Conservation (phyloP, 495 filamentous ascomycete species). For the Glonium stellatum region DNA sequence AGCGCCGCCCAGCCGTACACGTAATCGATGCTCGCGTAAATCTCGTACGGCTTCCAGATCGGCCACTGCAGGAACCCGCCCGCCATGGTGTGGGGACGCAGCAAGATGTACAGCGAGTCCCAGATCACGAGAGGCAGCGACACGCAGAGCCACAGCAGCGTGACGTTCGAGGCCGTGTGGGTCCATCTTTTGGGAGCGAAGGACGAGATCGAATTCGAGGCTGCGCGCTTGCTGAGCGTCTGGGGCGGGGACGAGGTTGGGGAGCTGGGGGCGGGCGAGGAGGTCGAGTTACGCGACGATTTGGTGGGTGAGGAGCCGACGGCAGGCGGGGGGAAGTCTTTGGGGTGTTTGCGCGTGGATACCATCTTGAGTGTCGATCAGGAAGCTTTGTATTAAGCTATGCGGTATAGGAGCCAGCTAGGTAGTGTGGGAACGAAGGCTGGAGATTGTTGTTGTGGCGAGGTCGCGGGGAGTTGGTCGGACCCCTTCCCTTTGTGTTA, state of each 20-base stretch:
- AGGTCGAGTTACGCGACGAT: constrained; percentile 15
- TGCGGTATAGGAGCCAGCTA: neutral
- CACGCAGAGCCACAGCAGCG: constrained; percentile 66
- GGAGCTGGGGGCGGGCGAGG: constrained; percentile 21
- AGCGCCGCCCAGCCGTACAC: constrained; percentile 79
- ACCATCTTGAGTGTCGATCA: constrained; percentile 21
- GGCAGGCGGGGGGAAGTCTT: constrained; percentile 28
- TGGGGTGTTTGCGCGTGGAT: constrained; percentile 34
- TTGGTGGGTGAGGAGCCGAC: constrained; percentile 24
- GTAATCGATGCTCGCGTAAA: constrained; percentile 76
- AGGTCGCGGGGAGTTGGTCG: neutral
- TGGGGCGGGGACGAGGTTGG: constrained; percentile 11
- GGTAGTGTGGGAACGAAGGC: neutral
- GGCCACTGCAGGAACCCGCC: constrained; percentile 68
- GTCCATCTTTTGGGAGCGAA: constrained; percentile 41
- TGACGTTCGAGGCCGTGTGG: constrained; percentile 59
- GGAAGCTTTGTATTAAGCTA: neutral
- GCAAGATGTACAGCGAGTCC: constrained; percentile 75
- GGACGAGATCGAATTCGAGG: constrained; percentile 20
- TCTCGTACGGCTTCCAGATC: constrained; percentile 70
- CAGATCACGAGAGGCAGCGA: constrained; percentile 78
- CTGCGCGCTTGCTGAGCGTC: constrained; percentile 34
- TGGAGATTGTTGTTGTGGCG: neutral
- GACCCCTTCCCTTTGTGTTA: neutral
- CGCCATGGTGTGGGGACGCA: constrained; percentile 79